Conservation (phyloP, 495 filamentous ascomycete species). For the Tetracladium setigerum region DNA sequence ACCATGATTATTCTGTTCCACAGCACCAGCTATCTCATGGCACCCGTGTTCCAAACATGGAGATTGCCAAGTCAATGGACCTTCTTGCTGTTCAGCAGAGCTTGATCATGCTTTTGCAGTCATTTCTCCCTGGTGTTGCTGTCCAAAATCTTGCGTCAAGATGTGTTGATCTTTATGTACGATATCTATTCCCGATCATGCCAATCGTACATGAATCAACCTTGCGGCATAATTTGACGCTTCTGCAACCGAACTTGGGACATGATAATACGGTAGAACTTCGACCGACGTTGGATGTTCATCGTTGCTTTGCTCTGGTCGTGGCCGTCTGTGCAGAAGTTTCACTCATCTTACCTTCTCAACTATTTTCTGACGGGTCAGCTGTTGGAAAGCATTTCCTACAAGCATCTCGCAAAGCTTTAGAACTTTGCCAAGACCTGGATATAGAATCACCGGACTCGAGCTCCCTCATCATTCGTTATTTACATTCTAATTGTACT, state of each 20-base stretch:
- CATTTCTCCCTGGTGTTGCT: too few relatives aligned
- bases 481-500: constrained; percentile 27
- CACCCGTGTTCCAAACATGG: too few relatives aligned
- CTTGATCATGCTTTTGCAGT: too few relatives aligned
- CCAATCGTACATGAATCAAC: constrained; percentile 27
- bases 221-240: too few relatives aligned
- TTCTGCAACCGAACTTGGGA: too few relatives aligned
- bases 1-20: too few relatives aligned
- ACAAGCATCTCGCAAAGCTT: neutral
- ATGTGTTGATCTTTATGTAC: constrained; percentile 24
- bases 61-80: too few relatives aligned
- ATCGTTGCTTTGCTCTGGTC: constrained; percentile 25
- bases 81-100: too few relatives aligned
- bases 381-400: neutral
- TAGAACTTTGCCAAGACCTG: constrained; percentile 19
- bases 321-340: constrained; percentile 12
- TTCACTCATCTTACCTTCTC: neutral
- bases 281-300: too few relatives aligned
- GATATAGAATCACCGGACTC: constrained; percentile 25
- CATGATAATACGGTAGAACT: too few relatives aligned
- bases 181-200: constrained; percentile 24
- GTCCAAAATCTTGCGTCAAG: too few relatives aligned
- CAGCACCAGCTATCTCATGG: too few relatives aligned
- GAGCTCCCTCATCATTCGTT: constrained; percentile 24
- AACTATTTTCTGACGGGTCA: neutral